Evolutionary conservation across 2,329 filamentous ascomycete species (phyloP).

Genomic region (Clonostachys byssicola): DNA sequence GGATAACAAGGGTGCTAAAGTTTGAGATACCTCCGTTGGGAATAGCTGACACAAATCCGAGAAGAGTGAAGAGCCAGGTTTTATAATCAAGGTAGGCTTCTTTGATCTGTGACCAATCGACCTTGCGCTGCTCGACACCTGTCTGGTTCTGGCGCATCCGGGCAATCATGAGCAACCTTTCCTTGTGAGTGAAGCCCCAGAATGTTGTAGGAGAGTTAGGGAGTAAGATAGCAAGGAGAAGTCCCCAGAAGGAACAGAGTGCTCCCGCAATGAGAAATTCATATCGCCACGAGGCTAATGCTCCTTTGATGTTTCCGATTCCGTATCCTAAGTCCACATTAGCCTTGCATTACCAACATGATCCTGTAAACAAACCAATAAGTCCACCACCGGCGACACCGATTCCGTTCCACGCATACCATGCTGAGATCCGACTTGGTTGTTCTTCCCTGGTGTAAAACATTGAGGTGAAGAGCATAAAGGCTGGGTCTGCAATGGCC

Average conservation of each 20-base stretch:
- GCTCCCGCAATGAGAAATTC: conserved; percentile 61
- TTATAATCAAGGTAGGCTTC: conserved; percentile 56
- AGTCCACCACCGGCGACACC: conserved; percentile 54
- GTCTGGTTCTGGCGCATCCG: conserved; percentile 53
- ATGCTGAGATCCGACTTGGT: conserved; percentile 53
- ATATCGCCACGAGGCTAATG: conserved; percentile 59
- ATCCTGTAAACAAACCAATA: no score
- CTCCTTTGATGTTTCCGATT: conserved; percentile 54
- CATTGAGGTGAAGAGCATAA: conserved; percentile 63
- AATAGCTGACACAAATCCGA: conserved; percentile 48
- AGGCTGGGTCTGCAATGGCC: conserved; percentile 40
- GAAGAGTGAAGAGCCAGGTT: conserved; percentile 51
- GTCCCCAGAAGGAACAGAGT: conserved; percentile 54
- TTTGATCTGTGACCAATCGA: conserved; percentile 49
- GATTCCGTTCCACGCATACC: conserved; percentile 56
- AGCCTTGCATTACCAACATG: conserved; percentile 7
- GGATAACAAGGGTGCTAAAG: conserved; percentile 56
- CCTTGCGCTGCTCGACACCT: conserved; percentile 50
- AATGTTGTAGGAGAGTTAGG: conserved; percentile 54
- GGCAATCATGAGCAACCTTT: conserved; percentile 50
- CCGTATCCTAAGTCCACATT: conserved; percentile 36
- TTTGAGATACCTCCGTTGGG: conserved; percentile 57
- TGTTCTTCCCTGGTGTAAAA: conserved; percentile 62
- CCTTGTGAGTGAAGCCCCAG: conserved; percentile 40
- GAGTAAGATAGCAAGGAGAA: conserved; percentile 51